These are phyloP conservation scores for Dryas integrifolia DNA, from an alignment of 331 rosid species.

Conservation along the genomic window DNA sequence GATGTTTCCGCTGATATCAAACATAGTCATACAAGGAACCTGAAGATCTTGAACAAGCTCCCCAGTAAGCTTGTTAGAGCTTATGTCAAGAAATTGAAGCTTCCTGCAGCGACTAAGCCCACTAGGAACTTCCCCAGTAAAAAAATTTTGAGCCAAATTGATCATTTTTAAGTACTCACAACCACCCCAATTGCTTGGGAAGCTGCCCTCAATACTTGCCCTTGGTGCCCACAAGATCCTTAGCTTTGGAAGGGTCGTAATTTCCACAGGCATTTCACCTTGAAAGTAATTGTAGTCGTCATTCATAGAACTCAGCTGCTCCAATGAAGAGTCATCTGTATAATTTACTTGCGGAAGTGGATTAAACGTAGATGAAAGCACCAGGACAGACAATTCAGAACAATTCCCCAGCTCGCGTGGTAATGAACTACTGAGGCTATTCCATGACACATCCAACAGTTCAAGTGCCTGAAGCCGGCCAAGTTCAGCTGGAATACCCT, in stretches of 20 bases:
- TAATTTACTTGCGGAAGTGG: conserved; percentile 37
- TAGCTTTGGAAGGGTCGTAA: conserved; percentile 63
- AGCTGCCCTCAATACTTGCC: conserved; percentile 57
- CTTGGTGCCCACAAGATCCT: conserved; percentile 81
- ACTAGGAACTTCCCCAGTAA: conserved; percentile 55
- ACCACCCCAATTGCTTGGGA: conserved; percentile 62
- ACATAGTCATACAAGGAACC: conserved; percentile 71
- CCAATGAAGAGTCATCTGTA: conserved; percentile 31
- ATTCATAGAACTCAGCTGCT: conserved; percentile 30
- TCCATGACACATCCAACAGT: conserved; percentile 80
- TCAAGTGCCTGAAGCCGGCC: conserved; percentile 59
- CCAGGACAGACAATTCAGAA: conserved; percentile 56
- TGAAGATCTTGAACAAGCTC: conserved; percentile 49
- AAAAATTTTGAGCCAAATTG: conserved; percentile 65
- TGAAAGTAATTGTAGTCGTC: conserved; percentile 71
- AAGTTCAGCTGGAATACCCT: conserved; percentile 60
- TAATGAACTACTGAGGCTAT: conserved; percentile 60
- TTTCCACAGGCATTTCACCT: conserved; percentile 58
- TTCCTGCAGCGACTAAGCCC: conserved; percentile 59
- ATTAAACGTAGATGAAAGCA: conserved; percentile 65
- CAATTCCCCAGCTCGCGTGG: conserved; percentile 76
- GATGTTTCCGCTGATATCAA: conserved; percentile 71
- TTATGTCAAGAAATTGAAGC: conserved; percentile 61
- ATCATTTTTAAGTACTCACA: conserved; percentile 71
- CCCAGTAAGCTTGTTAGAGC: conserved; percentile 65